A percentile compares a stretch with the other conserved stretches of the same genome.
phyloP scores from a whole-genome alignment of 257 asterid species.

The Solanum corneliomulleri region DNA sequence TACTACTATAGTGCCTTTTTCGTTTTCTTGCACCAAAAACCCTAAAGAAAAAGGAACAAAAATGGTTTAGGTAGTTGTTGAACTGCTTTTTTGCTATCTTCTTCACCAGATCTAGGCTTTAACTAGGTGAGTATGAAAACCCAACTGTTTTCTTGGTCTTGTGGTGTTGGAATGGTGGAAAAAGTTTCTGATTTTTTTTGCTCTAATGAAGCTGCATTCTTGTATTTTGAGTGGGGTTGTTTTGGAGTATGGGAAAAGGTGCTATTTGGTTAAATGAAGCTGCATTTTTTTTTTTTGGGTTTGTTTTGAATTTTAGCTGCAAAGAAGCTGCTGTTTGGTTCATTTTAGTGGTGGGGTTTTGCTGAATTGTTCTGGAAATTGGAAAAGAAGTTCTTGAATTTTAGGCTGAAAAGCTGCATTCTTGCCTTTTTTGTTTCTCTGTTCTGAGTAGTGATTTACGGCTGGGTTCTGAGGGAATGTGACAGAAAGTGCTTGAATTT shows the following conservation, averaged over 20 bases:
- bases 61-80: background rate
- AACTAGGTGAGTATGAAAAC: background rate
- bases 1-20: background rate
- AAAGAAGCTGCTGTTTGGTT: background rate
- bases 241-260: background rate
- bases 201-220: background rate
- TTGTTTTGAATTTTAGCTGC: background rate
- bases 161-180: background rate
- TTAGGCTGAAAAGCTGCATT: background rate
- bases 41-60: background rate
- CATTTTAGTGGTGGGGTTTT: background rate
- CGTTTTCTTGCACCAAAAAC: background rate
- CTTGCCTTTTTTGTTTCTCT: background rate
- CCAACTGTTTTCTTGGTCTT: background rate
- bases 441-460: background rate
- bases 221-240: background rate
- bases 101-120: background rate
- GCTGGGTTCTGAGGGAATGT: background rate
- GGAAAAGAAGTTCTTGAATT: background rate
- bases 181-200: background rate
- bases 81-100: background rate
- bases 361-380: background rate
- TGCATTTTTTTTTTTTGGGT: background rate
- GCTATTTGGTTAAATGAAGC: background rate
- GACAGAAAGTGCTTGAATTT: background rate